phyloP scores from a whole-genome alignment of 257 asterid genomes.

The Nicotiana obtusifolia region DNA sequence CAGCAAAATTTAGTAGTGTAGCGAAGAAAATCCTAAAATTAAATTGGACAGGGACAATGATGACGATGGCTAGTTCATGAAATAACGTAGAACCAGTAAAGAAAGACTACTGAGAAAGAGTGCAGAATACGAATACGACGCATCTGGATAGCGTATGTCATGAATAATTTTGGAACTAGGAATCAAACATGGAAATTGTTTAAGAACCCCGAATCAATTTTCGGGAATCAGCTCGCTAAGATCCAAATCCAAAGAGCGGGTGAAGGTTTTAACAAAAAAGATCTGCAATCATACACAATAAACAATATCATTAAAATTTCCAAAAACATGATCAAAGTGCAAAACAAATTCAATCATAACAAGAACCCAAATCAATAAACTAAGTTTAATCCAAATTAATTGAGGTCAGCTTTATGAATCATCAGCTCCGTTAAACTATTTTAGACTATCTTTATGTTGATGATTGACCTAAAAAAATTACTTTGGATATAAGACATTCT shows the following conservation, averaged over 20 bases:
- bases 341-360: background rate
- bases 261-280: background rate
- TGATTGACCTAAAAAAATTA: background rate
- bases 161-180: constrained; percentile 13
- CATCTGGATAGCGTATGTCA: constrained; percentile 34
- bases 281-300: background rate
- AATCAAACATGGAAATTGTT: background rate
- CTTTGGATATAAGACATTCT: background rate
- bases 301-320: background rate
- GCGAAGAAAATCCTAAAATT: background rate
- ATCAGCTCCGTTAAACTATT: background rate
- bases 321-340: background rate
- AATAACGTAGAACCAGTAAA: constrained; percentile 78
- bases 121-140: constrained; percentile 69
- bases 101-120: constrained; percentile 88
- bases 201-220: background rate
- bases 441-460: background rate
- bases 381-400: background rate
- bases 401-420: background rate
- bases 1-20: background rate
- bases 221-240: background rate
- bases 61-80: constrained; percentile 45
- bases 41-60: background rate
- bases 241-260: background rate
- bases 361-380: background rate